Evolutionary conservation across 345 rosid species (phyloP).

Genomic region (Pugionium cornutum): DNA sequence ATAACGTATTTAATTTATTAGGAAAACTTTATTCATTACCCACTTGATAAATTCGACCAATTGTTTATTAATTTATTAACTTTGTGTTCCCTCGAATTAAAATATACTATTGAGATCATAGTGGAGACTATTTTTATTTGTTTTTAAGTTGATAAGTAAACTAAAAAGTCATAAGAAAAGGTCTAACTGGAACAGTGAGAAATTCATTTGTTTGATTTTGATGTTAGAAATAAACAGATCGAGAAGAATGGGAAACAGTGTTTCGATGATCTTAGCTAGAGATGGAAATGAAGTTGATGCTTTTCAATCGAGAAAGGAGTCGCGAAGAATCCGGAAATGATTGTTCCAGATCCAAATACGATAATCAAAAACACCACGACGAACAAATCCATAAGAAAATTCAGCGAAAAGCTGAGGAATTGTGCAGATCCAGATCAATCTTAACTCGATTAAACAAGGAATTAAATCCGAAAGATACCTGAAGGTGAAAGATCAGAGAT

Average conservation of each 20-base stretch:
- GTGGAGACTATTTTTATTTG: slow-evolving; percentile 19
- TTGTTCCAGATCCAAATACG: slow-evolving; percentile 15
- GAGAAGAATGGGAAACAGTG: neutral
- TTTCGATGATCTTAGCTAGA: slow-evolving; percentile 18
- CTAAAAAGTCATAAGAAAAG: slow-evolving; percentile 16
- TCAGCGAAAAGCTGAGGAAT: neutral
- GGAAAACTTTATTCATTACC: neutral
- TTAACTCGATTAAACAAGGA: neutral
- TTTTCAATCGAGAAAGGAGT: neutral
- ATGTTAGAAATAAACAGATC: slow-evolving; percentile 9
- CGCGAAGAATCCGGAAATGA: neutral
- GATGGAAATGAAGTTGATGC: neutral
- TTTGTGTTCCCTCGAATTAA: neutral
- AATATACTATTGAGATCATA: slow-evolving; percentile 32
- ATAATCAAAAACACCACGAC: neutral
- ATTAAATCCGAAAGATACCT: slow-evolving; percentile 17
- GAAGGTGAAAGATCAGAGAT: slow-evolving; percentile 7
- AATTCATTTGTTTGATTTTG: neutral
- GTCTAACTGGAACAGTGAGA: slow-evolving; percentile 29
- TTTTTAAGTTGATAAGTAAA: neutral
- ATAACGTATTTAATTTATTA: neutral
- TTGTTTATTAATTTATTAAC: slow-evolving; percentile 2
- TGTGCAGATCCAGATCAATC: slow-evolving; percentile 14
- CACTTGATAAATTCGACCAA: slow-evolving; percentile 28
- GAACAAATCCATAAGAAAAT: neutral